These are phyloP conservation scores for Colletotrichum chrysophilum DNA, from an alignment of 2,329 filamentous ascomycete genomes.

Conservation along the genomic window DNA sequence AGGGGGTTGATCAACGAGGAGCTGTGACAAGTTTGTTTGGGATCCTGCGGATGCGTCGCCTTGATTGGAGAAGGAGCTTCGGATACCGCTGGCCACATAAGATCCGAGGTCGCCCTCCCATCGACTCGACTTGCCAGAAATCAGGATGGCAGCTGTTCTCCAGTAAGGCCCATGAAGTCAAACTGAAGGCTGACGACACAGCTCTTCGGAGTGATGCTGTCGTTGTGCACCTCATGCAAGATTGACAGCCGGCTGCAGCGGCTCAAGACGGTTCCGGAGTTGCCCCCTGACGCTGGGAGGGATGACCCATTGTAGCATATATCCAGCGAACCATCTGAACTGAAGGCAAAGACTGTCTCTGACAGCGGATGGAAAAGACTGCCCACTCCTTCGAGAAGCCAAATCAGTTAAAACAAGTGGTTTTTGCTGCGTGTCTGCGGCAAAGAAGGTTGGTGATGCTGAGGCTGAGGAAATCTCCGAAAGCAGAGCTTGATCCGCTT, in stretches of 20 bases:
- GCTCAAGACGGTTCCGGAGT: slow-evolving; percentile 1
- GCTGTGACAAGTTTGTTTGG: slow-evolving; percentile 21
- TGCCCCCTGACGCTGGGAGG: background rate
- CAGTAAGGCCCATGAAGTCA: background rate
- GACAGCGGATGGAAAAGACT: background rate
- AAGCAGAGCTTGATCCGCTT: background rate
- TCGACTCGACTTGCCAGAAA: background rate
- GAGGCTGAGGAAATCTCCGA: background rate
- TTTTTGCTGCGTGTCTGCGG: background rate
- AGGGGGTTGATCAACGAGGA: slow-evolving; percentile 10
- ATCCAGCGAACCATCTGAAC: background rate
- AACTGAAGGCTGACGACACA: background rate
- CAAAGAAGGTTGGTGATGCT: background rate
- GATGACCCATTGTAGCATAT: slow-evolving; percentile 9
- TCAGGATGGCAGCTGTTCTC: background rate
- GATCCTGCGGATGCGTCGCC: background rate
- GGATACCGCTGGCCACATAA: background rate
- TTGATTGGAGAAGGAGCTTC: background rate
- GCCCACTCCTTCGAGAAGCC: background rate
- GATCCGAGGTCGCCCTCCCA: background rate
- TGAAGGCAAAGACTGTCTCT: background rate
- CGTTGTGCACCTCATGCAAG: slow-evolving; percentile 5
- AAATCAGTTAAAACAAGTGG: background rate
- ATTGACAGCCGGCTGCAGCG: slow-evolving; percentile 10
- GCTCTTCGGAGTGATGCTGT: background rate